These are phyloP conservation scores for Solanum acaule DNA, from an alignment of 257 asterid genomes.

Conservation along the genomic window DNA sequence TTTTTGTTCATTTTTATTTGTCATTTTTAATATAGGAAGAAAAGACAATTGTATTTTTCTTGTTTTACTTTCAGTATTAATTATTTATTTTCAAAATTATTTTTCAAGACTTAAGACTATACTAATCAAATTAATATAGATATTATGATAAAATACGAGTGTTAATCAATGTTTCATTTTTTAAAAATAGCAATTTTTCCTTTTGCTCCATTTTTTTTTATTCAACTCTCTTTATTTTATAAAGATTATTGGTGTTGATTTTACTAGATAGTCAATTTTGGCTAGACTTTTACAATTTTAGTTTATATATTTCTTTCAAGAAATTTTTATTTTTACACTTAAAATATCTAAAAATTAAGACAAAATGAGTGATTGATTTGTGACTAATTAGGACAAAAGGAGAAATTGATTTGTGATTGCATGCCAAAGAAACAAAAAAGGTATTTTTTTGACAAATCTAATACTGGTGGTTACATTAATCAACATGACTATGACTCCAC, in stretches of 20 bases:
- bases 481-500: not conserved
- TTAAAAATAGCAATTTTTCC: not conserved
- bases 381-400: not conserved
- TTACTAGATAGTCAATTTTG: not conserved
- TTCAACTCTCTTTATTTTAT: not conserved
- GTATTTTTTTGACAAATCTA: not conserved
- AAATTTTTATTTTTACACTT: not conserved
- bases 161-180: not conserved
- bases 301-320: not conserved
- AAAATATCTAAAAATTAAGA: not conserved
- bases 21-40: too few species aligned
- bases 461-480: not conserved
- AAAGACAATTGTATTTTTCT: too few species aligned
- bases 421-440: not conserved
- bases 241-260: not conserved
- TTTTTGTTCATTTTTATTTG: fast-evolving
- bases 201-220: not conserved
- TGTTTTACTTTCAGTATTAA: too few species aligned
- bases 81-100: too few species aligned
- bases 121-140: not conserved
- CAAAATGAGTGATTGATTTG: not conserved
- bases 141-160: too few species aligned
- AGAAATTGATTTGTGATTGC: not conserved
- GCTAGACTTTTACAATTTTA: not conserved
- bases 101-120: not conserved